phyloP scores from a whole-genome alignment of 2,329 filamentous ascomycete genomes.

The Sodiomyces alkalinus region DNA sequence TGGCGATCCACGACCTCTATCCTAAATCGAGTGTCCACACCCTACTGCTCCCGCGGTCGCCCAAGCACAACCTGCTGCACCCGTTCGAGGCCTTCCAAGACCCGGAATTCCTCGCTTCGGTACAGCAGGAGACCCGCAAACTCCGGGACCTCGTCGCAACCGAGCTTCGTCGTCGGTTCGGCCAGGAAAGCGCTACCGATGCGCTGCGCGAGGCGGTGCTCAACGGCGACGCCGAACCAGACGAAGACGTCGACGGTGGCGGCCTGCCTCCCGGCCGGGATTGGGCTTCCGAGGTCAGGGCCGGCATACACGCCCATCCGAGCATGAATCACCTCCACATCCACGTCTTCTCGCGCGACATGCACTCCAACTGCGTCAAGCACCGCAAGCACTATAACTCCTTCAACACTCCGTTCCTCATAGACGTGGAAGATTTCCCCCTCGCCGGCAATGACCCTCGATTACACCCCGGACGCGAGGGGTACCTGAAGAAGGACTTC shows the following conservation, averaged over 20 bases:
- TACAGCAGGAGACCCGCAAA: constrained; percentile 43
- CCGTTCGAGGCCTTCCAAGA: constrained; percentile 69
- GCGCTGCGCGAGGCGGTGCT: constrained; percentile 50
- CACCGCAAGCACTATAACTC: constrained; percentile 85
- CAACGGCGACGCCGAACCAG: constrained; percentile 35
- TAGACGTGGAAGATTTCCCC: constrained; percentile 67
- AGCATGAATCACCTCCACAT: constrained; percentile 89
- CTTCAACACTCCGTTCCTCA: constrained; percentile 74
- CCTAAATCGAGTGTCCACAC: constrained; percentile 78
- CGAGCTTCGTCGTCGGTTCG: constrained; percentile 59
- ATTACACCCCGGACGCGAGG: constrained; percentile 35
- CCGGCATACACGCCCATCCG: constrained; percentile 74
- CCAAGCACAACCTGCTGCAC: constrained; percentile 43
- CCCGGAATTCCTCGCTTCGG: constrained; percentile 46
- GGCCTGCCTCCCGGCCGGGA: constrained; percentile 57
- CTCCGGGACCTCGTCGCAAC: constrained; percentile 52
- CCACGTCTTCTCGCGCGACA: constrained; percentile 72
- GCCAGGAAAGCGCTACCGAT: constrained; percentile 47
- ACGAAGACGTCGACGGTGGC: constrained; percentile 13
- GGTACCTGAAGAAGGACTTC: constrained; percentile 51
- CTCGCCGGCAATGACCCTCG: constrained; percentile 49
- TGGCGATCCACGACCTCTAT: constrained; percentile 68
- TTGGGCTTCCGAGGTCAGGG: constrained; percentile 59
- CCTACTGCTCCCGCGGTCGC: constrained; percentile 69
- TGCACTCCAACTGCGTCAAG: constrained; percentile 55